Evolutionary conservation across 176 grass and related monocot genomes (phyloP).

Genomic region (Hyparrhenia diplandra): DNA sequence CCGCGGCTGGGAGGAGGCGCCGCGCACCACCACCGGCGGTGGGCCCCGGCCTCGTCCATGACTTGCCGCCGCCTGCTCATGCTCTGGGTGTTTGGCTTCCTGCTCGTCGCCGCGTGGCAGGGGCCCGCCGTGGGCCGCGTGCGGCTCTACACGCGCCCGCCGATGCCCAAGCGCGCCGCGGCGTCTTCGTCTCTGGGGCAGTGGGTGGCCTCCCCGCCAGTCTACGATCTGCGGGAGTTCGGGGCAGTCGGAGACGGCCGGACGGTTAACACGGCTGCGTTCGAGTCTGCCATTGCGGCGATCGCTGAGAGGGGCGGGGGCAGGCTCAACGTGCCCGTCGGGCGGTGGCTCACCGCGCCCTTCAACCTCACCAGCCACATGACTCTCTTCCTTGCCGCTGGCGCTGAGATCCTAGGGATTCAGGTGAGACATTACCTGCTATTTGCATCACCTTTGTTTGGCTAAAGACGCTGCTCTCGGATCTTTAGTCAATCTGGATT

Average conservation of each 20-base stretch:
- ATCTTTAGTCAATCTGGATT: background rate
- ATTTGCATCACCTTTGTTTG: background rate
- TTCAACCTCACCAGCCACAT: conserved; percentile 92
- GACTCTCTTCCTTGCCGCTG: conserved; percentile 81
- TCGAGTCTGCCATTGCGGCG: conserved; percentile 60
- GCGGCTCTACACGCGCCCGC: conserved; percentile 42
- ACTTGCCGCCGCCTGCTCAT: conserved; percentile 10
- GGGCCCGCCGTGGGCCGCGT: conserved; percentile 34
- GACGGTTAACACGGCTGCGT: conserved; percentile 62
- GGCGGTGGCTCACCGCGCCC: conserved; percentile 80
- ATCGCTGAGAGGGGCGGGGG: conserved; percentile 67
- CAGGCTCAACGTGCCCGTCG: conserved; percentile 50
- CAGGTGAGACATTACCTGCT: conserved; percentile 45
- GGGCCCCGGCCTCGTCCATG: conserved; percentile 13
- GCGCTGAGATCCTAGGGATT: conserved; percentile 66
- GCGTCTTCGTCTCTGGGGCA: conserved; percentile 9
- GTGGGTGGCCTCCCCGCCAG: conserved; percentile 48
- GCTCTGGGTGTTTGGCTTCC: conserved; percentile 60
- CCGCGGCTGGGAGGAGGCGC: conserved; percentile 25
- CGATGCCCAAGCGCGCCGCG: conserved; percentile 31
- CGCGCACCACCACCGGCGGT: conserved; percentile 37
- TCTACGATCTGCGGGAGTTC: conserved; percentile 71
- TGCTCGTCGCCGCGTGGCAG: conserved; percentile 68
- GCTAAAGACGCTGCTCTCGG: background rate
- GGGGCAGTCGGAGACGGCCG: conserved; percentile 71